A percentile compares a stretch with the other conserved stretches of the same genome.
These are phyloP conservation scores for Candida insectorum DNA, from an alignment of 805 yeast species.

Conservation along the genomic window DNA sequence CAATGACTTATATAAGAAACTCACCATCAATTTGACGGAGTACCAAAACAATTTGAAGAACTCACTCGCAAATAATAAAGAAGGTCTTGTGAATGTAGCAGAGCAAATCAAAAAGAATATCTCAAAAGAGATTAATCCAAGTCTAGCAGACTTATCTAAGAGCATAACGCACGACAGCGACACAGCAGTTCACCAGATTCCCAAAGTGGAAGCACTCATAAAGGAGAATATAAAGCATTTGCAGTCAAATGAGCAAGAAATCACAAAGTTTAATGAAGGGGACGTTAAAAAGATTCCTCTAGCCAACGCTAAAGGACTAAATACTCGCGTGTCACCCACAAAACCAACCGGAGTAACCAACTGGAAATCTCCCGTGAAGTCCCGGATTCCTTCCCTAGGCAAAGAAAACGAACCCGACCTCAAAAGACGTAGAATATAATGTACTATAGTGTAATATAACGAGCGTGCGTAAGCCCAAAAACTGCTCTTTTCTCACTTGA, in stretches of 20 bases:
- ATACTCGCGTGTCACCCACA: no score
- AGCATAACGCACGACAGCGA: conserved; percentile 1
- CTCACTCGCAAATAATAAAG: conserved; percentile 7
- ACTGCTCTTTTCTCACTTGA: no score
- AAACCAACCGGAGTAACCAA: no score
- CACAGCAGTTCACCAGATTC: conserved; percentile 1
- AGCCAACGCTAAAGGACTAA: no score
- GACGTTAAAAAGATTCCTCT: no score
- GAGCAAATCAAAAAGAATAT: conserved; percentile 4
- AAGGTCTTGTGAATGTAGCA: conserved; percentile 5
- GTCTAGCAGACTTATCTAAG: conserved; percentile 4
- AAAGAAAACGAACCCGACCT: no score
- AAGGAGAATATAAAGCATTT: conserved; percentile 1
- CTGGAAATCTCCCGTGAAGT: no score
- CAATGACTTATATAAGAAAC: conserved; percentile 9
- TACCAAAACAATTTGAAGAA: conserved; percentile 8
- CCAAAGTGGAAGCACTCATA: neutral
- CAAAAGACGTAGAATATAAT: conserved; percentile 11
- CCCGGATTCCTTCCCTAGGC: no score
- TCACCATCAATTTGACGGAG: conserved; percentile 4
- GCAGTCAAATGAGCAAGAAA: neutral
- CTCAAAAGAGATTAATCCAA: conserved; percentile 5
- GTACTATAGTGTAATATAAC: no score
- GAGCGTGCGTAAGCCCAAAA: no score
- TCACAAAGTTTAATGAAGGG: conserved; percentile 2